Percentiles rank a stretch among this genome's conserved stretches.
Conservation (phyloP, 2,329 filamentous ascomycete genomes). For the Dactylellina cionopaga region DNA sequence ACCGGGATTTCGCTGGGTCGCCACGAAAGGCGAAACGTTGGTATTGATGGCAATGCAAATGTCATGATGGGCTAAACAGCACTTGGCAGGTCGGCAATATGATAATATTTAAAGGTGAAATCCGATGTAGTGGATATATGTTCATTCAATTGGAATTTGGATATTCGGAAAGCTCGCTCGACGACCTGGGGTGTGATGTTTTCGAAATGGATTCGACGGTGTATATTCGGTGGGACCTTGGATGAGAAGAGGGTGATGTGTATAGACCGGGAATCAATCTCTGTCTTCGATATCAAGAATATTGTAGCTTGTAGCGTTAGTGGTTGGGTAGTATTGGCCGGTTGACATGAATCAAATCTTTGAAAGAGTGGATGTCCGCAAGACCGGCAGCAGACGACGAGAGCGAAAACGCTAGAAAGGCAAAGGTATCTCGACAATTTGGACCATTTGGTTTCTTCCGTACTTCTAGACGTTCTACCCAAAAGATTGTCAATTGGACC, state of each 20-base stretch:
- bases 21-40: constrained; percentile 41
- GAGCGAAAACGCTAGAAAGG: neutral
- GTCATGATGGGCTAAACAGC: constrained; percentile 19
- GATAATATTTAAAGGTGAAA: neutral
- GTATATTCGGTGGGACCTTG: too few species aligned
- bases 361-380: constrained; percentile 43
- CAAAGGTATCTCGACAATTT: too few species aligned
- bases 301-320: neutral
- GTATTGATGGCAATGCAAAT: constrained; percentile 41
- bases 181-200: too few species aligned
- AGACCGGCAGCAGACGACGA: constrained; percentile 42
- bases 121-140: neutral
- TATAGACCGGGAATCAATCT: too few species aligned
- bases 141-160: neutral
- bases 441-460: neutral
- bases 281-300: too few species aligned
- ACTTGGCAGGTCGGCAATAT: neutral
- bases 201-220: neutral
- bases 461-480: constrained; percentile 1
- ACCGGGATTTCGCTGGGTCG: constrained; percentile 5
- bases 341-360: constrained; percentile 9
- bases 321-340: neutral
- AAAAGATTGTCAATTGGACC: constrained; percentile 2
- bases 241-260: neutral
- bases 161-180: neutral